Evolutionary conservation across 805 yeast species (phyloP).

Genomic region (Nakazawaea peltata): DNA sequence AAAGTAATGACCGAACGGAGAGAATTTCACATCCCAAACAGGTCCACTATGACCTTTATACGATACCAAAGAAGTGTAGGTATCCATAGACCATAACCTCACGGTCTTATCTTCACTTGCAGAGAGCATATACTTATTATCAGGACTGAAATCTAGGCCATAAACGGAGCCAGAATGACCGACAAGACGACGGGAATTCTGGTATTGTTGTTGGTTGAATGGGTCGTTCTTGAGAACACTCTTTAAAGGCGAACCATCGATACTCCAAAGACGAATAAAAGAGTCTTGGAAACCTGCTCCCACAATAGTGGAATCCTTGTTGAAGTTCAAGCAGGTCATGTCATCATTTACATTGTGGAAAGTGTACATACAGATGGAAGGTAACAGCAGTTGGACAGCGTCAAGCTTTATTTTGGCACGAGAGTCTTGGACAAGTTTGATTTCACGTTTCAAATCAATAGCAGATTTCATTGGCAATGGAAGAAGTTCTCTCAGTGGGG

Average conservation of each 20-base stretch:
- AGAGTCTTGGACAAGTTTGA: slow-evolving; percentile 73
- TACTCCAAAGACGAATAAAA: slow-evolving; percentile 83
- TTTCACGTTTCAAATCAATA: slow-evolving; percentile 71
- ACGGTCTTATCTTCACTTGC: slow-evolving; percentile 90
- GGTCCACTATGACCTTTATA: slow-evolving; percentile 96
- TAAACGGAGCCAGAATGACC: slow-evolving; percentile 96
- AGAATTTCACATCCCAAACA: slow-evolving; percentile 93
- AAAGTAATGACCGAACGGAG: slow-evolving; percentile 95
- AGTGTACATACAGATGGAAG: slow-evolving; percentile 96
- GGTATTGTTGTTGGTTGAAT: slow-evolving; percentile 27
- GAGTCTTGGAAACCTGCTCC: slow-evolving; percentile 96
- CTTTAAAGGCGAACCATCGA: slow-evolving; percentile 81
- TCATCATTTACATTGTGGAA: slow-evolving; percentile 92
- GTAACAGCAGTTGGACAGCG: slow-evolving; percentile 70
- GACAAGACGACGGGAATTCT: slow-evolving; percentile 44
- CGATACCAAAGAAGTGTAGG: slow-evolving; percentile 82
- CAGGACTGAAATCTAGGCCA: slow-evolving; percentile 87
- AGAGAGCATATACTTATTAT: slow-evolving; percentile 70
- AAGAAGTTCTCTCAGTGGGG: slow-evolving; percentile 66
- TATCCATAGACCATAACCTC: slow-evolving; percentile 89
- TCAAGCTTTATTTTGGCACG: slow-evolving; percentile 66
- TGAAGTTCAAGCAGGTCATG: slow-evolving; percentile 79
- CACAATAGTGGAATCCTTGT: slow-evolving; percentile 75
- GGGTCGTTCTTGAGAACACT: slow-evolving; percentile 51
- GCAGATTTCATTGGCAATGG: slow-evolving; percentile 86